Evolutionary conservation across 2,329 filamentous ascomycete genomes (phyloP), one percentile per base, ranked within the genome.

Genomic region (Paracamarosporium sp.): DNA sequence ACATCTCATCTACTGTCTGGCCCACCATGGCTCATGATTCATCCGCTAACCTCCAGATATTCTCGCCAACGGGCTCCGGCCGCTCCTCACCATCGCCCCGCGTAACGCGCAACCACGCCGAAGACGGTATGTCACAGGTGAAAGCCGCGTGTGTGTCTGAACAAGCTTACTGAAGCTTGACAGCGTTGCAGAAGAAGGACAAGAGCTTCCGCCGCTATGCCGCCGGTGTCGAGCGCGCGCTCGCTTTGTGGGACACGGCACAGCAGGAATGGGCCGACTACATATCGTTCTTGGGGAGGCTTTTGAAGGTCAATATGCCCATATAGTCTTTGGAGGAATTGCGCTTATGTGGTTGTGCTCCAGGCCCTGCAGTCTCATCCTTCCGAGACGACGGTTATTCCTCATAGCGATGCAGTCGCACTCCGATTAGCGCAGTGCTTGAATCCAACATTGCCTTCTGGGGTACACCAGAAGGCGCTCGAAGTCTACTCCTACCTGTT

Each of bases 181-280:
- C 54, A 91, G 75, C 87, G 85, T 60, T 81, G n/a, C 78, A 78
- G 55, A 83, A 82, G 67, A 87, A 86, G 67, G 86, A 90, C 71
- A 89, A 88, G 66, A 81, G 78, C 59, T 94, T 92, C 75, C 92
- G 93, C 65, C 90, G 93, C 76, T 99, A 98, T 86, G 92, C 93
- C 43, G 87, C 89, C 47, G 90, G 88, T 57, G 89, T 99, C 64
- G 94, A 98, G 72, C 88, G 93, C 76, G 91, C 93, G 31, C 84
- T 99, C 61, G 86, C 90, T 44, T 84, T 97, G 31, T 99, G 97
- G 80, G 95, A 99, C 74, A 93, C 92, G 15, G 88, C 92, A 28
- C 83, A 97, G 66, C 93, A 98, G 79, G 95, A 99, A 87, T 99
- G 95, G 95, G 95, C 96, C 47, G 95, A 99, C 80, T 99, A 99